A percentile compares a stretch with the other conserved stretches of the same genome.
Evolutionary conservation across 2,329 filamentous ascomycete genomes (phyloP).

Genomic region (Sporothrix pallida): DNA sequence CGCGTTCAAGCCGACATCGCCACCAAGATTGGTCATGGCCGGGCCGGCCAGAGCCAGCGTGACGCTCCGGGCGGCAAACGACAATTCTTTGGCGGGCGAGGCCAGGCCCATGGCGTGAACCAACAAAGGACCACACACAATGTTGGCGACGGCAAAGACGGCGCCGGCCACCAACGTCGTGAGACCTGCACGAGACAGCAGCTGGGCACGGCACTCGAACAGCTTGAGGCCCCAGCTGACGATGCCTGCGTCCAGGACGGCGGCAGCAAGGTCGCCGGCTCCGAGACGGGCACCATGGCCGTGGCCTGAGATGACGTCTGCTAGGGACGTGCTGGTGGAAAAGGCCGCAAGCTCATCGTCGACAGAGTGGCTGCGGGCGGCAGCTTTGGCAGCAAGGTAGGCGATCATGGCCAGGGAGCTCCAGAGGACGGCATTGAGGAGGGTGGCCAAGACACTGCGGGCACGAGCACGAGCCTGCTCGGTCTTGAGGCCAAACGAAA

Average conservation of each 20-base stretch:
- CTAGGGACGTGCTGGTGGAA: constrained; percentile 44
- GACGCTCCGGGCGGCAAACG: constrained; percentile 58
- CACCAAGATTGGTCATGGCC: constrained; percentile 52
- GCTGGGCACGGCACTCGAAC: constrained; percentile 55
- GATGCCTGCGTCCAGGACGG: constrained; percentile 58
- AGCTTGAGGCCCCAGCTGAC: constrained; percentile 61
- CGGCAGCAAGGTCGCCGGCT: constrained; percentile 56
- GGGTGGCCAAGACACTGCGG: constrained; percentile 46
- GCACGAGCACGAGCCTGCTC: constrained; percentile 32
- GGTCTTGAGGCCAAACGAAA: not conserved
- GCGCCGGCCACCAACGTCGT: constrained; percentile 49
- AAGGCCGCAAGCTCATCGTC: constrained; percentile 41
- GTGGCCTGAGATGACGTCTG: constrained; percentile 38
- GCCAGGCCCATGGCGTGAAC: constrained; percentile 48
- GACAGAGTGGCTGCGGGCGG: constrained; percentile 38
- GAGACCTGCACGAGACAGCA: constrained; percentile 53
- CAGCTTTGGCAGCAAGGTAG: constrained; percentile 51
- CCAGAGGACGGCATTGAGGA: constrained; percentile 56
- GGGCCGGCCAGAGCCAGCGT: constrained; percentile 58
- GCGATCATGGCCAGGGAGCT: constrained; percentile 53
- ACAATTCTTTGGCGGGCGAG: constrained; percentile 45
- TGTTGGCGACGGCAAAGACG: constrained; percentile 50
- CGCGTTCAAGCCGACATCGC: constrained; percentile 56
- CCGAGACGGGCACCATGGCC: constrained; percentile 41
- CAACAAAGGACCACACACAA: constrained; percentile 51